A percentile compares a stretch with the other conserved stretches of the same genome.
phyloP scores from a whole-genome alignment of 106 monocot genomes.

The Apostasia shenzhenica region DNA sequence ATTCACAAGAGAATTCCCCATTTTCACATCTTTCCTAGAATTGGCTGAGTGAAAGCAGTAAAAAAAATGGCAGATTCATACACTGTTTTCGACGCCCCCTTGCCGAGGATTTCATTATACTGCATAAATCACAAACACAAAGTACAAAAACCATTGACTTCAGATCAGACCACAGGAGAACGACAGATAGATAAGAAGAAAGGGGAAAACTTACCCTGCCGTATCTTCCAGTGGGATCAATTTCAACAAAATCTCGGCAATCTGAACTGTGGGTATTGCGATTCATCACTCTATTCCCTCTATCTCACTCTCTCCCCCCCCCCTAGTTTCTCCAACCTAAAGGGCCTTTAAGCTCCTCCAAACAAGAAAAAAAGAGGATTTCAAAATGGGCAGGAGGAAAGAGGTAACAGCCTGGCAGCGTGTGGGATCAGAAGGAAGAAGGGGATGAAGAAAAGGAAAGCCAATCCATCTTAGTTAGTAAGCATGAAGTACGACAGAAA shows the following conservation, averaged over 20 bases:
- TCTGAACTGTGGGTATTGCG: slow-evolving; percentile 13
- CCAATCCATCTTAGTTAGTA: too few relatives aligned
- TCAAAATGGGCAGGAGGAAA: too few relatives aligned
- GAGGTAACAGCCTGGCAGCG: too few relatives aligned
- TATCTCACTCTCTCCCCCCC: too few relatives aligned
- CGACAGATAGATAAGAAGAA: not conserved
- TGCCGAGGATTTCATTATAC: slow-evolving; percentile 75
- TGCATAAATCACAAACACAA: slow-evolving; percentile 22
- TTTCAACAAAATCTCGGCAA: slow-evolving; percentile 42
- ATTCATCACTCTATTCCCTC: slow-evolving; percentile 15
- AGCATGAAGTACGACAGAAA: too few relatives aligned
- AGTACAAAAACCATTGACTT: not conserved
- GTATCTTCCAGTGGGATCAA: slow-evolving; percentile 75
- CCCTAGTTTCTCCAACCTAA: not conserved
- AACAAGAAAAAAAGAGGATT: too few relatives aligned
- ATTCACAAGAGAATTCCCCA: not conserved
- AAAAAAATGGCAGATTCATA: slow-evolving; percentile 15
- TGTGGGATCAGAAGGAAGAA: too few relatives aligned
- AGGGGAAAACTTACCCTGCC: slow-evolving; percentile 37
- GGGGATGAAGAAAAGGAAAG: too few relatives aligned
- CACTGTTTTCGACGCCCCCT: slow-evolving; percentile 70
- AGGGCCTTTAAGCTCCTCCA: too few relatives aligned
- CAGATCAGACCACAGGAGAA: not conserved
- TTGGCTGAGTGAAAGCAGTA: not conserved
- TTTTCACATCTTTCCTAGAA: not conserved